Percentiles rank a stretch among this genome's conserved stretches.
Evolutionary conservation across 2,329 filamentous ascomycete genomes (phyloP).

Genomic region (Alternaria sp.): DNA sequence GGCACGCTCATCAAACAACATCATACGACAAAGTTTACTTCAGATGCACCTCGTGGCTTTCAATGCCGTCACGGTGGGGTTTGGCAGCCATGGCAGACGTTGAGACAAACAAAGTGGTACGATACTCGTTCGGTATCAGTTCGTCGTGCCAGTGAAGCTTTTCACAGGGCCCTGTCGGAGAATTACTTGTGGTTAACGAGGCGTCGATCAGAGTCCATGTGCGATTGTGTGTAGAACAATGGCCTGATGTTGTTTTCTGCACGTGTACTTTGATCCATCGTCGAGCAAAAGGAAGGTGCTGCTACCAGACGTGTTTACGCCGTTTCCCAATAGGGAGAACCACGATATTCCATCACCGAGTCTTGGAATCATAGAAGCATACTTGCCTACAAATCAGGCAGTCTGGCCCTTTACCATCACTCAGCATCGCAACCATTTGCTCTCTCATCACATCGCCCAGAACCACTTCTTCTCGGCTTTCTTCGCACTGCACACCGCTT

Average conservation of each 20-base stretch:
- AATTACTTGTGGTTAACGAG: slow-evolving; percentile 7
- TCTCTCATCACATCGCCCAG: slow-evolving; percentile 18
- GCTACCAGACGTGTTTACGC: slow-evolving; percentile 20
- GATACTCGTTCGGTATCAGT: slow-evolving; percentile 41
- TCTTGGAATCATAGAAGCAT: background rate
- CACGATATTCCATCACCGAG: slow-evolving; percentile 5
- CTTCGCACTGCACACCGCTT: slow-evolving; percentile 32
- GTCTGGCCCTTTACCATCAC: slow-evolving; percentile 17
- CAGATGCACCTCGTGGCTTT: slow-evolving; percentile 30
- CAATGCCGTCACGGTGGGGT: slow-evolving; percentile 20
- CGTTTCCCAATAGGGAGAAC: slow-evolving; percentile 22
- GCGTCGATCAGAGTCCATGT: slow-evolving; percentile 10
- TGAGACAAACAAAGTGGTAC: slow-evolving; percentile 45
- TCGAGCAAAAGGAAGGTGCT: background rate
- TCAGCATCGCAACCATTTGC: slow-evolving; percentile 17
- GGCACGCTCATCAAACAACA: slow-evolving; percentile 42
- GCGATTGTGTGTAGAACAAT: slow-evolving; percentile 34
- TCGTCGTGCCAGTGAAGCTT: slow-evolving; percentile 24
- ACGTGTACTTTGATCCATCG: slow-evolving; percentile 6
- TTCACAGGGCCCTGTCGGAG: slow-evolving; percentile 16
- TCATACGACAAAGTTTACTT: slow-evolving; percentile 50
- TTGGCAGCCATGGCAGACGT: slow-evolving; percentile 26
- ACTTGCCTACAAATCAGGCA: background rate
- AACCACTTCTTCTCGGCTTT: slow-evolving; percentile 17
- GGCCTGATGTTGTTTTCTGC: slow-evolving; percentile 44